These are phyloP conservation scores for Phoma sp. DNA, from an alignment of 2,329 filamentous ascomycete genomes.

Conservation along the genomic window DNA sequence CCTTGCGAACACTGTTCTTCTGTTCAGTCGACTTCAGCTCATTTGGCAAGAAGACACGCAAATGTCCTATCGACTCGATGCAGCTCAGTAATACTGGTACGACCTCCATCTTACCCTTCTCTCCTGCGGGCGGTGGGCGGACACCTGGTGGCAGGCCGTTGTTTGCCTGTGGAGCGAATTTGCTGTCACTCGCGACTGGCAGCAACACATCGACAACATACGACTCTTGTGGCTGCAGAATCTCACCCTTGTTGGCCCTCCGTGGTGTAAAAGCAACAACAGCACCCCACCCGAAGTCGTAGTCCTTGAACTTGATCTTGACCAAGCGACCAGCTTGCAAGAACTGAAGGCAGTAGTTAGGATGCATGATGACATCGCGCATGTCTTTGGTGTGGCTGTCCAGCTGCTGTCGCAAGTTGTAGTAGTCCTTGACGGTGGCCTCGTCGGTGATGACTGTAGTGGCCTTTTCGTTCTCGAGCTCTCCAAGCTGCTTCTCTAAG, in stretches of 20 bases:
- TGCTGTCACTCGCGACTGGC: slow-evolving; percentile 61
- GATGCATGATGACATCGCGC: slow-evolving; percentile 89
- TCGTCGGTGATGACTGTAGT: slow-evolving; percentile 83
- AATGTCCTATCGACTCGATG: slow-evolving; percentile 81
- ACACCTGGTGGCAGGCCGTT: slow-evolving; percentile 70
- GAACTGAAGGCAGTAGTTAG: slow-evolving; percentile 82
- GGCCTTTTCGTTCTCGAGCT: slow-evolving; percentile 77
- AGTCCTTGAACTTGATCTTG: slow-evolving; percentile 77
- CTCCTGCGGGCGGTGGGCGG: slow-evolving; percentile 65
- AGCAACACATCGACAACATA: slow-evolving; percentile 85
- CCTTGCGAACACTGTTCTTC: slow-evolving; percentile 70
- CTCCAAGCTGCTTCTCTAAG: slow-evolving; percentile 81
- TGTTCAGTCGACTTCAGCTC: slow-evolving; percentile 74
- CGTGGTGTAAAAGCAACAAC: slow-evolving; percentile 76
- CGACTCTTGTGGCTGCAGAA: slow-evolving; percentile 76
- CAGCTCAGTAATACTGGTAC: slow-evolving; percentile 87
- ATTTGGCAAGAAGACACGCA: slow-evolving; percentile 82
- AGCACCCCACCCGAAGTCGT: slow-evolving; percentile 94
- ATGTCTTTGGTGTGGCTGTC: slow-evolving; percentile 86
- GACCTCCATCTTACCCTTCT: slow-evolving; percentile 76
- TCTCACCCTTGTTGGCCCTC: slow-evolving; percentile 68
- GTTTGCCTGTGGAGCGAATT: slow-evolving; percentile 64
- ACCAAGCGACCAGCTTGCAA: slow-evolving; percentile 88
- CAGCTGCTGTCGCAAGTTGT: slow-evolving; percentile 84
- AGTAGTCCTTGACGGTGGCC: slow-evolving; percentile 89